Conservation (phyloP, 2,329 filamentous ascomycete species). For the Phaeosphaeriaceae sp. region DNA sequence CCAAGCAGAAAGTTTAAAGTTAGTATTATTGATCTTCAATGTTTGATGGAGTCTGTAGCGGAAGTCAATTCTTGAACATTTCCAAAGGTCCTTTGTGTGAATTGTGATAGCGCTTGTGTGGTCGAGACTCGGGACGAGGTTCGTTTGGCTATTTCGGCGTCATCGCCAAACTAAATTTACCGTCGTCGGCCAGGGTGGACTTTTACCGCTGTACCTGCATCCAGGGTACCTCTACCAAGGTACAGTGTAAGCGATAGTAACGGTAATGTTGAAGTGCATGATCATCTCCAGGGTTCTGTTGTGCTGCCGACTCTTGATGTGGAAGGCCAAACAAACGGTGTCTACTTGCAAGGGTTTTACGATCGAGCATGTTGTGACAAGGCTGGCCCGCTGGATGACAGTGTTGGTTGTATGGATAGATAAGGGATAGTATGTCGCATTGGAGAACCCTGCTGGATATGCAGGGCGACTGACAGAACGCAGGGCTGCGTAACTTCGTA, state of each 20-base stretch:
- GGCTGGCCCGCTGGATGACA: not conserved
- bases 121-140: not conserved
- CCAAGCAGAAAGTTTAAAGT: too few relatives aligned
- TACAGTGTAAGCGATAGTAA: not conserved
- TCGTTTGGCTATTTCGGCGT: not conserved
- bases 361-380: not conserved
- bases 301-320: not conserved
- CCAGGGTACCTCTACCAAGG: not conserved
- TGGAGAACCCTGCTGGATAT: not conserved
- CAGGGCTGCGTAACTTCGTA: not conserved
- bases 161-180: not conserved
- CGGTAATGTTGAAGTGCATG: not conserved
- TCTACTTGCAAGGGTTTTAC: not conserved
- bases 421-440: slow-evolving; percentile 11
- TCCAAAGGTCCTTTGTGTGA: not conserved
- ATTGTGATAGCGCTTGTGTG: not conserved
- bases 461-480: not conserved
- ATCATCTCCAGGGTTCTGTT: not conserved
- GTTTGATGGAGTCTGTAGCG: not conserved
- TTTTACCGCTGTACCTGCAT: slow-evolving; percentile 2
- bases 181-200: not conserved
- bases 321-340: not conserved
- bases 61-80: not conserved
- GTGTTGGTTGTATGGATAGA: slow-evolving; percentile 3
- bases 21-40: not conserved